These are phyloP conservation scores for Pelargonium fulgidum DNA, from an alignment of 441 rosid species.

Conservation along the genomic window DNA sequence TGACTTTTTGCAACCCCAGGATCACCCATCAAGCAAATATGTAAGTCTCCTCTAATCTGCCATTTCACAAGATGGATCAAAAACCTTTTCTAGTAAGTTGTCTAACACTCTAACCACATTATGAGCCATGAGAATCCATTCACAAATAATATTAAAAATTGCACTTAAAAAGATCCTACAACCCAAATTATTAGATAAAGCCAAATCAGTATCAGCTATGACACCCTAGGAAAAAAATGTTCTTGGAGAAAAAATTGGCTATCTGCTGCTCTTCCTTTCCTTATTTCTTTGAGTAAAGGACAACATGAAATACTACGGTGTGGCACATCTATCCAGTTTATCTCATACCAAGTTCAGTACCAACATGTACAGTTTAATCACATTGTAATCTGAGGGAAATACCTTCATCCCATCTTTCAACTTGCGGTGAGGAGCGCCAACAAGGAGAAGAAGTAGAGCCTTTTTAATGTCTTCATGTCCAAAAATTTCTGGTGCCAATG, in stretches of 20 bases:
- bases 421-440: constrained; percentile 97
- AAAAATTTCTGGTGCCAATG: constrained; percentile 97
- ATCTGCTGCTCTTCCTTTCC: background rate
- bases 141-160: background rate
- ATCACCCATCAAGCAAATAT: constrained; percentile 99
- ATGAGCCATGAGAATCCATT: background rate
- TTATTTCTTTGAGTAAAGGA: constrained; percentile 2
- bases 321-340: background rate
- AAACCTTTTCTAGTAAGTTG: background rate
- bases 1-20: constrained; percentile 99
- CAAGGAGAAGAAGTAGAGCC: constrained; percentile 93
- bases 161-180: background rate
- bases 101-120: no score
- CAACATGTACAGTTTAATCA: constrained; percentile 2
- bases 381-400: constrained; percentile 11
- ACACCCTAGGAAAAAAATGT: background rate
- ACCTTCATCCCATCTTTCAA: constrained; percentile 99
- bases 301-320: background rate
- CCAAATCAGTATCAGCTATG: background rate
- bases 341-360: background rate
- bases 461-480: constrained; percentile 97
- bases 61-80: constrained; percentile 16
- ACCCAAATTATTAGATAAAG: background rate
- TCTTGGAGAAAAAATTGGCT: background rate
- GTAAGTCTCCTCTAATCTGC: constrained; percentile 97